These are phyloP conservation scores for Tuber umbilicatum DNA, from an alignment of 495 filamentous ascomycete species.

Conservation along the genomic window DNA sequence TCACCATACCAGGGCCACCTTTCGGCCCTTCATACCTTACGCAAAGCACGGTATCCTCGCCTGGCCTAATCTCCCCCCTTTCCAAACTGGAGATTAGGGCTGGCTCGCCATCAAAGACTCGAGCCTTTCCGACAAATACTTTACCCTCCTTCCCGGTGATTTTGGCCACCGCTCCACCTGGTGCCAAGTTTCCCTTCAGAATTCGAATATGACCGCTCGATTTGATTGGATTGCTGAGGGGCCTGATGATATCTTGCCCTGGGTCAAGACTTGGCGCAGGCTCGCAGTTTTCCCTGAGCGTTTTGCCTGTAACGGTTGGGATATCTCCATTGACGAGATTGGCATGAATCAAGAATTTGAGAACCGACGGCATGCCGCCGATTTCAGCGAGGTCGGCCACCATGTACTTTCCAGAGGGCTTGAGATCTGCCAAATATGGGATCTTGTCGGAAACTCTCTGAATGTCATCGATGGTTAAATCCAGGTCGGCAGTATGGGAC, in stretches of 20 bases:
- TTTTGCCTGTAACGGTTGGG: conserved; percentile 85
- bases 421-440: conserved; percentile 87
- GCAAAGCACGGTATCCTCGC: conserved; percentile 81
- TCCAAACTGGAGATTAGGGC: conserved; percentile 69
- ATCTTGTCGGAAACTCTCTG: conserved; percentile 82
- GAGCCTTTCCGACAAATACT: conserved; percentile 70
- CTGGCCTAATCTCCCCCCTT: conserved; percentile 61
- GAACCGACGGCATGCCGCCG: conserved; percentile 81
- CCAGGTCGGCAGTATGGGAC: conserved; percentile 79
- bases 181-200: conserved; percentile 81
- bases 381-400: conserved; percentile 96
- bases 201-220: conserved; percentile 82
- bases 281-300: conserved; percentile 79
- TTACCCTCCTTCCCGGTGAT: conserved; percentile 95
- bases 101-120: conserved; percentile 86
- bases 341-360: conserved; percentile 83
- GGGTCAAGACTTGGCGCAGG: conserved; percentile 72
- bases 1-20: conserved; percentile 84
- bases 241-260: conserved; percentile 78
- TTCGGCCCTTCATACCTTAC: conserved; percentile 95
- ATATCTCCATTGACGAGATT: conserved; percentile 76
- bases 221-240: conserved; percentile 79
- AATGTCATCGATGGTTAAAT: conserved; percentile 78
- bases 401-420: conserved; percentile 77
- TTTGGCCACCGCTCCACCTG: conserved; percentile 89